Percentiles rank a stretch among this genome's conserved stretches.
Evolutionary conservation across 2,329 filamentous ascomycete genomes (phyloP).

Genomic region (Colletotrichum shisoi): DNA sequence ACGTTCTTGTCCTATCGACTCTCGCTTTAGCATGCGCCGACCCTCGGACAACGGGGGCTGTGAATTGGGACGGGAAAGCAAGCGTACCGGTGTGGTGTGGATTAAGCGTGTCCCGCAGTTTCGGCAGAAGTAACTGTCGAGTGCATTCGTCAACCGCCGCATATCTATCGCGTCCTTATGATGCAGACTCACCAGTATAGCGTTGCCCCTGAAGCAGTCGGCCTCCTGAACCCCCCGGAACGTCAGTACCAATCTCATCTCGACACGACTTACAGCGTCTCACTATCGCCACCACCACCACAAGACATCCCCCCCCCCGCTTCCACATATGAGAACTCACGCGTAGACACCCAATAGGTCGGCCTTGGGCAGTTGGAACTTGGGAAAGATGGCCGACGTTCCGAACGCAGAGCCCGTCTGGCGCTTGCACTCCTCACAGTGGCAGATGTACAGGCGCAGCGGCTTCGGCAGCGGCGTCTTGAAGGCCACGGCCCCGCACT

Average conservation of each 20-base stretch:
- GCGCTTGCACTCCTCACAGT: conserved; percentile 71
- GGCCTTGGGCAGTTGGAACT: conserved; percentile 64
- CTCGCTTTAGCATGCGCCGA: neutral
- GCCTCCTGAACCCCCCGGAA: conserved; percentile 55
- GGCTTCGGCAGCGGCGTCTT: conserved; percentile 67
- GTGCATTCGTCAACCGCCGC: neutral
- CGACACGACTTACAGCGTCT: conserved; percentile 5
- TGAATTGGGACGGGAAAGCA: neutral
- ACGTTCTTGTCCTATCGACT: conserved; percentile 61
- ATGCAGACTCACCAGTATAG: conserved; percentile 62
- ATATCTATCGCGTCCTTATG: too few species aligned
- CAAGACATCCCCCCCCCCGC: neutral
- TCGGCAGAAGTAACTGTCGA: conserved; percentile 68
- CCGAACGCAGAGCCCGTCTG: conserved; percentile 74
- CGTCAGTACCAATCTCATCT: conserved; percentile 22
- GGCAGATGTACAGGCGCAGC: conserved; percentile 73
- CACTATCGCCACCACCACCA: neutral
- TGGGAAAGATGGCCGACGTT: conserved; percentile 73
- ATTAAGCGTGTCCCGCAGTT: conserved; percentile 71
- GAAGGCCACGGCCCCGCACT: conserved; percentile 71
- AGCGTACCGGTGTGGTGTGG: conserved; percentile 65
- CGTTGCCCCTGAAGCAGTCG: conserved; percentile 63
- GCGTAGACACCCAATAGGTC: conserved; percentile 62
- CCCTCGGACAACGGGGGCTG: neutral
- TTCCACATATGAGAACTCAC: conserved; percentile 50